Evolutionary conservation across 345 rosid genomes (phyloP), one percentile per base, ranked within the genome.

Genomic region (Citrus hindsii): DNA sequence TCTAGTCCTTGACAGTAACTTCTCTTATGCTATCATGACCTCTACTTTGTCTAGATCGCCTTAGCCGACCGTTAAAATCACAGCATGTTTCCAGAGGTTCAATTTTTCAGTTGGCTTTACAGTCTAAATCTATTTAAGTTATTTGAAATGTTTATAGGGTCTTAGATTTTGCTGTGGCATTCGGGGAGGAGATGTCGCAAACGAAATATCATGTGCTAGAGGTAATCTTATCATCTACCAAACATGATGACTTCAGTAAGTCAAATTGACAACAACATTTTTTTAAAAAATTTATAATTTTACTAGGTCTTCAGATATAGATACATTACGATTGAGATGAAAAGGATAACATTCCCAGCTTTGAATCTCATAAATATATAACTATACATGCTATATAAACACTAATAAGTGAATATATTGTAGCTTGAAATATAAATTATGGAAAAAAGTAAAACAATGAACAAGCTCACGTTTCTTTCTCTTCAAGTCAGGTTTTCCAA

Each of bases 391-490:
- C 55, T 56, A n/a, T 56, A 72, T 8, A 35, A 40, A 12, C 22
- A 37, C 9, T 27, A 42, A 62, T 5, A 74, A 27, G 63, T 38
- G 37, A 40, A 21, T 3, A 2, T 63, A 5, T 0, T 9, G 7
- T 38, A n/a, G 48, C 24, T 32, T 40, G 1, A 16, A 69, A 60
- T 48, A 35, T 42, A 61, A 18, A 33, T 4, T 30, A 27, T 22
- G 77, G 67, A 24, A 30, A 69, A 16, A 53, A 24, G 40, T 51
- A 30, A 70, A 51, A 27, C 13, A 38, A 71, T 12, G 46, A 69
- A 79, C 33, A 68, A 51, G 72, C 90, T 88, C 79, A 88, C 89
- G 77, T 75, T 85, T 90, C 76, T 60, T 76, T 78, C 81, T 87
- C 77, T 87, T 86, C 14, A 63, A 37, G 73, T 77, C 71, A 70